These are phyloP conservation scores for Olyra latifolia DNA, from an alignment of 176 grass and related monocot genomes.

Conservation along the genomic window DNA sequence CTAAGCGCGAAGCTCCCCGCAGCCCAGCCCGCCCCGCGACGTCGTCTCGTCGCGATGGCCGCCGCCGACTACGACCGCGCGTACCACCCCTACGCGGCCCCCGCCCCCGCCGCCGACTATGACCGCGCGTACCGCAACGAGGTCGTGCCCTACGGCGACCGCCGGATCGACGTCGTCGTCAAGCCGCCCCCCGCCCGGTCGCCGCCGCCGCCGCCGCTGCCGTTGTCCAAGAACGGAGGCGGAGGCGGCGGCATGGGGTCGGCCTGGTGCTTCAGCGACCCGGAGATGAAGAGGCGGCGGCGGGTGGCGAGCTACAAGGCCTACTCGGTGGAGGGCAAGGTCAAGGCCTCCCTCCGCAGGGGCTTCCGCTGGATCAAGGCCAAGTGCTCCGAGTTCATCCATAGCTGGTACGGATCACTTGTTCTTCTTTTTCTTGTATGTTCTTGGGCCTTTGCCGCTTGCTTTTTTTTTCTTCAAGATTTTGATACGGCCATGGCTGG, in stretches of 20 bases:
- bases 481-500: not conserved
- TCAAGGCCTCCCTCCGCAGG: slow-evolving; percentile 81
- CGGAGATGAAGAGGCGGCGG: slow-evolving; percentile 80
- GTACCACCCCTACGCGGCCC: slow-evolving; percentile 41
- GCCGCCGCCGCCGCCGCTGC: slow-evolving; percentile 39
- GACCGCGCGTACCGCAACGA: slow-evolving; percentile 53
- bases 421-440: not conserved
- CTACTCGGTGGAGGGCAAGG: slow-evolving; percentile 90
- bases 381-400: slow-evolving; percentile 87
- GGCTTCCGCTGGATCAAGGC: slow-evolving; percentile 94
- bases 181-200: slow-evolving; percentile 39
- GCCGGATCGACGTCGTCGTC: slow-evolving; percentile 49
- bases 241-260: slow-evolving; percentile 26
- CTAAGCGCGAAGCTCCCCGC: slow-evolving; percentile 5
- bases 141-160: slow-evolving; percentile 56
- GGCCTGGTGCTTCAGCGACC: slow-evolving; percentile 89
- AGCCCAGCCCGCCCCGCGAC: not conserved
- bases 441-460: not conserved
- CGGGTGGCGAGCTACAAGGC: slow-evolving; percentile 97
- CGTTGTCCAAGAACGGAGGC: slow-evolving; percentile 24
- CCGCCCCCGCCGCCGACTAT: slow-evolving; percentile 25
- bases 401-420: slow-evolving; percentile 58
- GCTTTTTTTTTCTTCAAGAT: not conserved
- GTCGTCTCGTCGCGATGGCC: slow-evolving; percentile 49
- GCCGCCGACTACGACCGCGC: slow-evolving; percentile 59